Percentiles rank a stretch among this genome's conserved stretches.
phyloP scores from a whole-genome alignment of 805 yeast species.

The Pichia membranifaciens region DNA sequence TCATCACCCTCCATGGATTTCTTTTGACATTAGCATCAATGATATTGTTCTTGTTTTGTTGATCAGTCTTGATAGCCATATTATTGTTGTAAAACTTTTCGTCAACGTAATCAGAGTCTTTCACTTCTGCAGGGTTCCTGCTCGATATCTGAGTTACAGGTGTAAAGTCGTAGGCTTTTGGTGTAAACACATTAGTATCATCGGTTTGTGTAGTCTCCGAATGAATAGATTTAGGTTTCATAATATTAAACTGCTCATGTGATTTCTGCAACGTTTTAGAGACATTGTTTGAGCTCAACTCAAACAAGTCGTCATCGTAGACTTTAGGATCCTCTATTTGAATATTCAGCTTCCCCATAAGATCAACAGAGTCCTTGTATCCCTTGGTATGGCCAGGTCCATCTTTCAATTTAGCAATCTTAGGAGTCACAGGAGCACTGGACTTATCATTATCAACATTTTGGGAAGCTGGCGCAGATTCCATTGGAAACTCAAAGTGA shows the following conservation, averaged over 20 bases:
- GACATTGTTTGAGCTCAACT: background rate
- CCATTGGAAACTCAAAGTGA: slow-evolving; percentile 29
- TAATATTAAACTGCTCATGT: background rate
- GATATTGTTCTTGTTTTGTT: background rate
- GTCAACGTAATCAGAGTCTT: background rate
- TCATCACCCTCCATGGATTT: slow-evolving; percentile 2
- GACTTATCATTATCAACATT: background rate
- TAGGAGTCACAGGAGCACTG: slow-evolving; percentile 1
- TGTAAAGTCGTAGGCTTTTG: background rate
- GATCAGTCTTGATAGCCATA: background rate
- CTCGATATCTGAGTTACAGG: background rate
- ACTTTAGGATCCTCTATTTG: background rate
- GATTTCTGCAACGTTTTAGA: background rate
- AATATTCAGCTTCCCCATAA: slow-evolving; percentile 7
- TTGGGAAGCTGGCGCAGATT: background rate
- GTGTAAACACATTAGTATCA: background rate
- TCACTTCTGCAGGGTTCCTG: background rate
- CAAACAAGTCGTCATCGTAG: slow-evolving; percentile 13
- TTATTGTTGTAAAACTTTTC: background rate
- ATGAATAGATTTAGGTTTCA: slow-evolving; percentile 1
- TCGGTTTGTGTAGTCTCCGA: background rate
- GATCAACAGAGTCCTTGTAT: slow-evolving; percentile 16
- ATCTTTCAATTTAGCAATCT: slow-evolving; percentile 6
- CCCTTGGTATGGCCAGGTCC: slow-evolving; percentile 4
- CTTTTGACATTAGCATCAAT: background rate